Evolutionary conservation across 2,329 filamentous ascomycete species (phyloP).

Genomic region (Pseudogymnoascus sp.): DNA sequence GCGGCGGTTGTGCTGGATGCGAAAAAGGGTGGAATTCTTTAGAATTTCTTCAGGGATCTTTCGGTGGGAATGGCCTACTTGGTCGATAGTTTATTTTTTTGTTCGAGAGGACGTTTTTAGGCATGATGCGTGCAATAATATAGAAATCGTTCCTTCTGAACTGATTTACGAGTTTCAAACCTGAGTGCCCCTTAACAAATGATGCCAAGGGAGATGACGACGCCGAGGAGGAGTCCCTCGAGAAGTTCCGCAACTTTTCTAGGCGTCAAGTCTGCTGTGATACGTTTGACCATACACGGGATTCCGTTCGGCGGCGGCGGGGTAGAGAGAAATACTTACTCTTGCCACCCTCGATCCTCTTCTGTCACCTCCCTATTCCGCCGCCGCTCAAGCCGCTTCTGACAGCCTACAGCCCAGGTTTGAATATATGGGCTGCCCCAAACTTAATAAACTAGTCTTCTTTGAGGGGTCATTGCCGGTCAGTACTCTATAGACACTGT

Average conservation of each 20-base stretch:
- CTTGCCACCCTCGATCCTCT: too few species aligned
- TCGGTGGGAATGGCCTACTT: neutral
- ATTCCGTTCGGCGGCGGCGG: too few species aligned
- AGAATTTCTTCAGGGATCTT: neutral
- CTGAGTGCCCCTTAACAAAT: too few species aligned
- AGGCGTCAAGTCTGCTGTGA: too few species aligned
- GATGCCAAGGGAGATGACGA: too few species aligned
- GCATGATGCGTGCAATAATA: neutral
- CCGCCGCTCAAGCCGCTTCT: too few species aligned
- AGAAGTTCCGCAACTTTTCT: too few species aligned
- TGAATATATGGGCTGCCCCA: neutral
- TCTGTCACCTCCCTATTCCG: too few species aligned
- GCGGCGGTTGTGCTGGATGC: neutral
- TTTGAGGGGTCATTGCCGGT: neutral
- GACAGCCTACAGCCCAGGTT: too few species aligned
- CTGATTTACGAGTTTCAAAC: neutral
- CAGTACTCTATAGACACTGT: neutral
- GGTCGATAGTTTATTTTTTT: neutral
- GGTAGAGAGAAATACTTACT: too few species aligned
- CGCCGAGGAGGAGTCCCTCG: too few species aligned
- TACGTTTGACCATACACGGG: too few species aligned
- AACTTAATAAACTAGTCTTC: neutral
- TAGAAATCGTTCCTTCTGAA: neutral
- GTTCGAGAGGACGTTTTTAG: neutral
- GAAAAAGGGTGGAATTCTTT: neutral